Percentiles rank a stretch among this genome's conserved stretches.
These are phyloP conservation scores for Mastigamoeba balamuthi DNA, from an alignment of 78 protist species.

Conservation along the genomic window DNA sequence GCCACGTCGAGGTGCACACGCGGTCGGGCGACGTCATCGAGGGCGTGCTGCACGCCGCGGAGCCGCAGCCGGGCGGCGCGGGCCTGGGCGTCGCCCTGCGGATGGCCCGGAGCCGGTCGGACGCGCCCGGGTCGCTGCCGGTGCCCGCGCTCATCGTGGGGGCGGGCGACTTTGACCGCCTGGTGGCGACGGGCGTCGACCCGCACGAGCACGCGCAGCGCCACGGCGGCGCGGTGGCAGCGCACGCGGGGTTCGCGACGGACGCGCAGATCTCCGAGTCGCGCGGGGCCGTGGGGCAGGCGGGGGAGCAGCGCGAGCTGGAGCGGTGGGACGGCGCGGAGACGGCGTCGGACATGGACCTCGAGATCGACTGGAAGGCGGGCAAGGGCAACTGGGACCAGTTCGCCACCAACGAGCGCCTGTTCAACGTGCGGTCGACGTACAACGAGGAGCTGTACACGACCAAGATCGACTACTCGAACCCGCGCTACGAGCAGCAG, in stretches of 20 bases:
- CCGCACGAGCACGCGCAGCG: neutral
- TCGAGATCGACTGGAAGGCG: neutral
- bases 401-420: slow-evolving; percentile 45
- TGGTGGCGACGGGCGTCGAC: slow-evolving; percentile 36
- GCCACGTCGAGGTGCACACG: slow-evolving; percentile 5
- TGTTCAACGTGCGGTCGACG: slow-evolving; percentile 25
- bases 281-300: slow-evolving; percentile 17
- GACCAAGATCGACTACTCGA: slow-evolving; percentile 13
- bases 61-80: neutral
- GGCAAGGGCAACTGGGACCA: slow-evolving; percentile 38
- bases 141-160: slow-evolving; percentile 15
- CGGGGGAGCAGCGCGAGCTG: slow-evolving; percentile 30
- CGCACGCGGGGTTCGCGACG: slow-evolving; percentile 3
- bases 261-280: slow-evolving; percentile 45
- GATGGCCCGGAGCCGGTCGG: slow-evolving; percentile 35
- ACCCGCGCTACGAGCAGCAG: slow-evolving; percentile 4
- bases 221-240: neutral
- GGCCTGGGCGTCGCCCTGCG: slow-evolving; percentile 24
- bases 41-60: slow-evolving; percentile 22
- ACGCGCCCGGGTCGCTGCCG: neutral
- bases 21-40: slow-evolving; percentile 39
- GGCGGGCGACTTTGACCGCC: slow-evolving; percentile 15
- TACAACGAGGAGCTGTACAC: slow-evolving; percentile 52
- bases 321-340: neutral
- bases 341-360: slow-evolving; percentile 5